Percentiles rank a stretch among this genome's conserved stretches.
Evolutionary conservation across 106 monocot species (phyloP).

Genomic region (Alisma plantagoaquatica): DNA sequence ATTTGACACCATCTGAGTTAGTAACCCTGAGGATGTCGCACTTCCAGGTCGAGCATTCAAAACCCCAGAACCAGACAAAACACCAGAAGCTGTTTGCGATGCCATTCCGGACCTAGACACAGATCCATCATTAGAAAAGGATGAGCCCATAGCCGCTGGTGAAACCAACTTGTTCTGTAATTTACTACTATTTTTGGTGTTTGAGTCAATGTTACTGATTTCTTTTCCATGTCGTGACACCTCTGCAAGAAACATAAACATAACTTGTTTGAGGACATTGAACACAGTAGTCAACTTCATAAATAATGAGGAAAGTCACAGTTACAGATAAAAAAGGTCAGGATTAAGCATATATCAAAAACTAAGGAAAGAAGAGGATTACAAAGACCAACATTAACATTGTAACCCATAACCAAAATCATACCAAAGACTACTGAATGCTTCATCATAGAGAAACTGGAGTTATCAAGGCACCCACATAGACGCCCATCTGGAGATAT

Average conservation of each 20-base stretch:
- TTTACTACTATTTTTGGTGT: constrained; percentile 21
- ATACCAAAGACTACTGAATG: too few species aligned
- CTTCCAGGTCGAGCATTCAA: constrained; percentile 73
- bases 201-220: constrained; percentile 33
- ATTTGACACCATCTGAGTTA: constrained; percentile 77
- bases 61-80: constrained; percentile 76
- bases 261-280: background rate
- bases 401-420: too few species aligned
- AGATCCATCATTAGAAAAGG: constrained; percentile 36
- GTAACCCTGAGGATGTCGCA: constrained; percentile 61
- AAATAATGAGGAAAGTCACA: too few species aligned
- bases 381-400: too few species aligned
- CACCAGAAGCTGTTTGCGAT: constrained; percentile 76
- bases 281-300: too few species aligned
- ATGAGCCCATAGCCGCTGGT: constrained; percentile 10
- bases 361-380: too few species aligned
- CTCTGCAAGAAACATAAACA: constrained; percentile 30
- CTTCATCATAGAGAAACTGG: too few species aligned
- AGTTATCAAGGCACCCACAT: too few species aligned
- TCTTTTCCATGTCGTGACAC: constrained; percentile 54
- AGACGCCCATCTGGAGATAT: too few species aligned
- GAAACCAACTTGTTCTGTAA: constrained; percentile 19
- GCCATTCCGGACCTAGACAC: constrained; percentile 54
- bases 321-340: too few species aligned
- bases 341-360: too few species aligned